Evolutionary conservation across 2,329 filamentous ascomycete genomes (phyloP).

Genomic region (Dactylellina drechsleri): DNA sequence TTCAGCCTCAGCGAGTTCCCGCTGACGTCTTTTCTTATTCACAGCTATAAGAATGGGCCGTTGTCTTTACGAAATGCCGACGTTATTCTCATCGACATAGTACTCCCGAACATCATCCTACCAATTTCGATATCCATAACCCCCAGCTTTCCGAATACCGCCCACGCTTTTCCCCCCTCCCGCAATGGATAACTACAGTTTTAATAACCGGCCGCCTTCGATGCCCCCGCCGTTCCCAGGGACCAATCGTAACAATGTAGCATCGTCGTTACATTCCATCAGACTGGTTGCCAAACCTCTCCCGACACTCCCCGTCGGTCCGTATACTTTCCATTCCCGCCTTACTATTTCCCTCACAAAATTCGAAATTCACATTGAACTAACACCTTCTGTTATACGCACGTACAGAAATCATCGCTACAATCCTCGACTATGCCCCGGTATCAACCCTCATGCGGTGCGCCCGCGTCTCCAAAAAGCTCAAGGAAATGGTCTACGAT

Average conservation of each 20-base stretch:
- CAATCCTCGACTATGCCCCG: conserved; percentile 88
- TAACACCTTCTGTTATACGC: conserved; percentile 30
- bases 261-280: conserved; percentile 40
- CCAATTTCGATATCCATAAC: neutral
- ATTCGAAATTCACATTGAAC: neutral
- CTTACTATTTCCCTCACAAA: neutral
- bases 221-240: conserved; percentile 46
- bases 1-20: too few relatives aligned
- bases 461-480: conserved; percentile 81
- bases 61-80: conserved; percentile 6
- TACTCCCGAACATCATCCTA: neutral
- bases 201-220: conserved; percentile 31
- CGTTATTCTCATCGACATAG: conserved; percentile 1
- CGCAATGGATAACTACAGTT: conserved; percentile 31
- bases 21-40: too few relatives aligned
- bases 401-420: conserved; percentile 79
- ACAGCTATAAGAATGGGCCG: conserved; percentile 11
- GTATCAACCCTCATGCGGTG: conserved; percentile 85
- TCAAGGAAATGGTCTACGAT: conserved; percentile 99
- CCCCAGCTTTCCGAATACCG: neutral
- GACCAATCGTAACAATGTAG: conserved; percentile 32
- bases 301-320: conserved; percentile 41
- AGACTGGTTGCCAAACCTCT: conserved; percentile 40
- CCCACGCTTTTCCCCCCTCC: neutral
- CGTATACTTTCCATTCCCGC: conserved; percentile 2